These are phyloP conservation scores for Isatis tinctoria DNA, from an alignment of 345 rosid species.

Conservation along the genomic window DNA sequence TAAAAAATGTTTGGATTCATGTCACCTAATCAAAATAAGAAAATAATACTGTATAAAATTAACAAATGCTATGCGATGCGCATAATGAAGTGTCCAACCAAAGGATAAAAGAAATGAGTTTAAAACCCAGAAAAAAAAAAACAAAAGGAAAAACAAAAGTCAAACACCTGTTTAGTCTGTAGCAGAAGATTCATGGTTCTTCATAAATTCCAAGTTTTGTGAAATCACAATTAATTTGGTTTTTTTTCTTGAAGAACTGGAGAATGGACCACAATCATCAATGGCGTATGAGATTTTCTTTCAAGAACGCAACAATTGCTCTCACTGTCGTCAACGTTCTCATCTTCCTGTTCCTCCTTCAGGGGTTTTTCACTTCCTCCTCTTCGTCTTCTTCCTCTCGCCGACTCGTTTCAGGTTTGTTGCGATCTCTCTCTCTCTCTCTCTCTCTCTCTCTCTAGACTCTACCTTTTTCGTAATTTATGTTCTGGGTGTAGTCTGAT, in stretches of 20 bases:
- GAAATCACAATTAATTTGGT: neutral
- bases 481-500: neutral
- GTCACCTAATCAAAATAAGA: neutral
- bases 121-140: neutral
- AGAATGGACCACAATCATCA: constrained; percentile 27
- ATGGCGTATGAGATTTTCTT: constrained; percentile 63
- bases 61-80: neutral
- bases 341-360: constrained; percentile 58
- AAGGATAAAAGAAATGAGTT: neutral
- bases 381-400: constrained; percentile 44
- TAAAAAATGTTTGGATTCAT: constrained; percentile 3
- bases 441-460: neutral
- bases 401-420: constrained; percentile 46
- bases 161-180: neutral
- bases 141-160: neutral
- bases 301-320: constrained; percentile 71
- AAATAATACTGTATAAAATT: too few species aligned
- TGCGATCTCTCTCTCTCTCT: neutral
- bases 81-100: neutral
- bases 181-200: neutral
- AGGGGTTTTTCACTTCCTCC: constrained; percentile 46
- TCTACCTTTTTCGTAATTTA: neutral
- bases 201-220: neutral
- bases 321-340: constrained; percentile 54
- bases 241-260: neutral